These are phyloP conservation scores for Rhinocladiella similis DNA, from an alignment of 2,329 filamentous ascomycete species.

Conservation along the genomic window DNA sequence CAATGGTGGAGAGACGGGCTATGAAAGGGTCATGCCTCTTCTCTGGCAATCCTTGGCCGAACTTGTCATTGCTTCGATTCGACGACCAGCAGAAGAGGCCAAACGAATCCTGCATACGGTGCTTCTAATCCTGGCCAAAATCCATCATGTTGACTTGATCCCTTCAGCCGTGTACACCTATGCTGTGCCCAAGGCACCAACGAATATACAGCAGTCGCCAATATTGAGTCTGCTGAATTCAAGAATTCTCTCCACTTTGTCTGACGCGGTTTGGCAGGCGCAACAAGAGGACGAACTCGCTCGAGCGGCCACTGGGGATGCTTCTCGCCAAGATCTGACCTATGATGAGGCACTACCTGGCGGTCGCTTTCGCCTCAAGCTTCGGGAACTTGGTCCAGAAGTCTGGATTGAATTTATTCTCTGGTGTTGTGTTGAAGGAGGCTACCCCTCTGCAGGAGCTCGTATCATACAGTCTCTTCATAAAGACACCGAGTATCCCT, in stretches of 20 bases:
- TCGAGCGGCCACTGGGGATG: constrained; percentile 38
- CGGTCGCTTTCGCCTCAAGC: constrained; percentile 40
- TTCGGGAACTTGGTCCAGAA: constrained; percentile 47
- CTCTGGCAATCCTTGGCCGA: constrained; percentile 21
- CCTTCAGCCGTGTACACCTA: constrained; percentile 47
- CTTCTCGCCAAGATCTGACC: constrained; percentile 21
- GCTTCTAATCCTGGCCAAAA: constrained; percentile 44
- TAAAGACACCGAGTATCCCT: constrained; percentile 32
- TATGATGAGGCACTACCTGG: constrained; percentile 37
- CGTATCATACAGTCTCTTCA: constrained; percentile 40
- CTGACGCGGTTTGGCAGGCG: constrained; percentile 47
- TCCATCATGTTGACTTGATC: constrained; percentile 47
- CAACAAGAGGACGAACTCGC: constrained; percentile 41
- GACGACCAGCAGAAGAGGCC: constrained; percentile 35
- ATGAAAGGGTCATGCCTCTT: constrained; percentile 12
- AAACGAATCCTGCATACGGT: constrained; percentile 46
- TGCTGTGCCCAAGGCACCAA: constrained; percentile 30
- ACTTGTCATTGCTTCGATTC: constrained; percentile 44
- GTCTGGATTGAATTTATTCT: constrained; percentile 53
- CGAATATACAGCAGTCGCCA: constrained; percentile 41
- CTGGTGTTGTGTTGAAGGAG: constrained; percentile 52
- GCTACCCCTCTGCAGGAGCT: constrained; percentile 42
- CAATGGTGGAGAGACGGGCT: neutral
- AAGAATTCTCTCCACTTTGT: constrained; percentile 48
- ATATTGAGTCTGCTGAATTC: constrained; percentile 45